Conservation (phyloP, 2,329 filamentous ascomycete species). For the Trichophyton schoenleinii region DNA sequence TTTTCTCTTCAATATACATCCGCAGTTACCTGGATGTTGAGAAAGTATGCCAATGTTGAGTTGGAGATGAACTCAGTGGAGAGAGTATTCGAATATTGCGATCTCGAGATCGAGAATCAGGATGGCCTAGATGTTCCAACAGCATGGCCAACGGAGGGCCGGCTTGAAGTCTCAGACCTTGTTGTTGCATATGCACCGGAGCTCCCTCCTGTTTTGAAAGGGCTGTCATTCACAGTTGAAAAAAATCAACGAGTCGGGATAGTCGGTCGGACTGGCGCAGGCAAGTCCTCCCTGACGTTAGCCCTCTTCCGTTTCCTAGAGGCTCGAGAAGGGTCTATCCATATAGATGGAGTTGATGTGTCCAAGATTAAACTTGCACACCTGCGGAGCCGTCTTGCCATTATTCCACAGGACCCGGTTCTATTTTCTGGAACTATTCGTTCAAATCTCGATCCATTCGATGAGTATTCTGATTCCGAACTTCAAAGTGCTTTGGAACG, state of each 20-base stretch:
- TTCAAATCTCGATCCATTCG: conserved; percentile 65
- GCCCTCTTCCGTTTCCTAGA: conserved; percentile 69
- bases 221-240: conserved; percentile 53
- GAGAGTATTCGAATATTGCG: conserved; percentile 61
- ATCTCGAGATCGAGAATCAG: conserved; percentile 54
- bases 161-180: conserved; percentile 59
- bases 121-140: conserved; percentile 51
- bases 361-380: conserved; percentile 57
- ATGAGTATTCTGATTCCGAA: conserved; percentile 54
- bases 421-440: conserved; percentile 69
- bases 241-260: conserved; percentile 61
- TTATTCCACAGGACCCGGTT: conserved; percentile 73
- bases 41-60: conserved; percentile 58
- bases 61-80: conserved; percentile 70
- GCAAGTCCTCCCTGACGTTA: conserved; percentile 63
- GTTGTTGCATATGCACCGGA: conserved; percentile 61
- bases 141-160: conserved; percentile 62
- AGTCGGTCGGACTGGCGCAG: conserved; percentile 64
- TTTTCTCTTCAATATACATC: conserved; percentile 59
- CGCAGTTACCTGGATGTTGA: conserved; percentile 52
- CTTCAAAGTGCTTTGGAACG: conserved; percentile 57
- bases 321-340: conserved; percentile 50
- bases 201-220: conserved; percentile 57
- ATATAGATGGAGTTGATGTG: conserved; percentile 63
- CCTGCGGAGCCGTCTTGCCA: conserved; percentile 60